phyloP scores from a whole-genome alignment of 352 stramenopile species.

The Globisporangium polare region DNA sequence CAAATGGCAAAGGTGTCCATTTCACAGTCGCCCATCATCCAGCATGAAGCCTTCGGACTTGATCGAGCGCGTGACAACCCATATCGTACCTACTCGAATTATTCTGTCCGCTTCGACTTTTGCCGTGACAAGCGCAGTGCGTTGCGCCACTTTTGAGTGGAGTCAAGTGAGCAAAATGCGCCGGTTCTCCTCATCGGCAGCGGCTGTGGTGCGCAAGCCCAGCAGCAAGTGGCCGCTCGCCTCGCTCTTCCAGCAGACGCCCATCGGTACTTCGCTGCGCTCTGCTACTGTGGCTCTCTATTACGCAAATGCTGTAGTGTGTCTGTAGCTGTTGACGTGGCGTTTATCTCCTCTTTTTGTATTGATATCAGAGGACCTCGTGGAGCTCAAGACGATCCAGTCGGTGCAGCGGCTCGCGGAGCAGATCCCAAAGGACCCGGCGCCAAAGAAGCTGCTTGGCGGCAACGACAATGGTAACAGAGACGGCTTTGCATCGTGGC shows the following conservation, averaged over 20 bases:
- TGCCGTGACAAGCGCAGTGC: too few species aligned
- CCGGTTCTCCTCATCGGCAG: conserved; percentile 21
- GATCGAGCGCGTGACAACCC: background rate
- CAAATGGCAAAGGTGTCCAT: too few species aligned
- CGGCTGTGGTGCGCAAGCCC: conserved; percentile 15
- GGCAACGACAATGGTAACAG: background rate
- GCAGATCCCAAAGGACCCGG: conserved; percentile 23
- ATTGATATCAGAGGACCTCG: conserved; percentile 30
- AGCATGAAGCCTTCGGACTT: background rate
- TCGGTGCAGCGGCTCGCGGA: conserved; percentile 49
- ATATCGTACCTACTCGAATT: conserved; percentile 4
- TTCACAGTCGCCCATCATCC: background rate
- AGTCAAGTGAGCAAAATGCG: conserved; percentile 21
- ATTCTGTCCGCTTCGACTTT: background rate
- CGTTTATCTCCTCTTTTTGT: background rate
- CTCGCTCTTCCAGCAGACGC: conserved; percentile 30
- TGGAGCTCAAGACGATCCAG: conserved; percentile 54
- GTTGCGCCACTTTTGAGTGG: conserved; percentile 5
- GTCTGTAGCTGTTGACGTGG: too few species aligned
- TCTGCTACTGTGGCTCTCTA: background rate
- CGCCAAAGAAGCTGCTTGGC: background rate
- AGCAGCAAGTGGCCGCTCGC: conserved; percentile 20
- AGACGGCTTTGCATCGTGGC: conserved; percentile 7
- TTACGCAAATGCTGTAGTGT: too few species aligned
- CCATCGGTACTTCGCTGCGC: conserved; percentile 21